Evolutionary conservation across 2,329 filamentous ascomycete genomes (phyloP), one percentile per base, ranked within the genome.

Genomic region (Aureobasidium sp.): DNA sequence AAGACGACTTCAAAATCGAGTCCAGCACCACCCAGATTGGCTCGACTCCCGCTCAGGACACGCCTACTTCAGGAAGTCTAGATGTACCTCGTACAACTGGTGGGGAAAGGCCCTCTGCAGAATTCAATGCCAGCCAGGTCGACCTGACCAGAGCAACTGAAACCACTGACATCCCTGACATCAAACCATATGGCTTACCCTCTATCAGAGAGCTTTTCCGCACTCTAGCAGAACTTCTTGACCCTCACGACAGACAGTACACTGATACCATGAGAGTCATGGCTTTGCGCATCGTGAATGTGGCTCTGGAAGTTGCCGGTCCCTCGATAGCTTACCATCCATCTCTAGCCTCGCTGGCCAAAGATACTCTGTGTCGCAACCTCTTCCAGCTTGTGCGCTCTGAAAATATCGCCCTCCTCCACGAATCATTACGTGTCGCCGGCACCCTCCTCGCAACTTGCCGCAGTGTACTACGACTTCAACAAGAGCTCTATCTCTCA

Each of bases 231-330:
- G 93, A 96, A 73, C 86, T 99, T 17, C 78, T 99, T 29, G 91
- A 99, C 71, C 94, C 95, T 1, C 90, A 96, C 70, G 93, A 97
- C 74, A 87, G 86, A 58, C 90, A 93, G 68, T 90, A 97, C 73
- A 95, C 91, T 2, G 94, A 99, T 71, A 88, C 90, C 1, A 94
- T 97, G 88, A 86, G 93, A 68, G 91, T 99, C 44, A 99, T 99
- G 92, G 94, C 94, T 20, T 78, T 99, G 67, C 86, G 94, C 47
- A 97, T 99, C 66, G 94, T 99, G 61, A 94, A 99, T 73, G 94
- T 99, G 48, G 94, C 94, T 1, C 83, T 99, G 26, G 94, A 99
- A 75, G 93, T 99, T 63, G 91, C 94, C 1, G 94, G 94, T 0
- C 93, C 94, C 4, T 96, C 92, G 8, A 97, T 99, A 71, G 90